A percentile compares a stretch with the other conserved stretches of the same genome.
These are phyloP conservation scores for Arthrinium phaeospermum DNA, from an alignment of 2,329 filamentous ascomycete genomes.

Conservation along the genomic window DNA sequence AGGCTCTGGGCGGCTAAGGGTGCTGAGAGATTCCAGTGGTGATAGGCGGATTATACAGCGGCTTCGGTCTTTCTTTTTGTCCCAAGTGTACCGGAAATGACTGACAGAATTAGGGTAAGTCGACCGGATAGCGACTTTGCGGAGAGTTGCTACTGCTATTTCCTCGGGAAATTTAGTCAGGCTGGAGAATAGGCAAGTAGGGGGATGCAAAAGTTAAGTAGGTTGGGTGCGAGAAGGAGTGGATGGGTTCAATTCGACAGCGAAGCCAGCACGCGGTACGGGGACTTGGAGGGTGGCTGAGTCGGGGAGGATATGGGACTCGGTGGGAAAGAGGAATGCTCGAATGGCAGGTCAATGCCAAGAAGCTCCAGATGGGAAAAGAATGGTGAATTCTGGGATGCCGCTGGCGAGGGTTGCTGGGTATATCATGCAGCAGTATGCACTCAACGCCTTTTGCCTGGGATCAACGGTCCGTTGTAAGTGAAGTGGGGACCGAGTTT, in stretches of 20 bases:
- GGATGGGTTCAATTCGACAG: constrained; percentile 28
- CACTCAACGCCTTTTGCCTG: constrained; percentile 16
- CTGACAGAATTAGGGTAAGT: constrained; percentile 22
- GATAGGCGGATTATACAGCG: neutral
- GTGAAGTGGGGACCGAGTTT: constrained; percentile 14
- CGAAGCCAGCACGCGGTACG: constrained; percentile 39
- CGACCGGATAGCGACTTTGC: neutral
- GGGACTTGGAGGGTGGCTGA: constrained; percentile 30
- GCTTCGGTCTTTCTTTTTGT: neutral
- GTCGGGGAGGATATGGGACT: constrained; percentile 23
- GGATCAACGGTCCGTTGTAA: constrained; percentile 17
- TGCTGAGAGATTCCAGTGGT: neutral
- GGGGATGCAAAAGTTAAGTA: constrained; percentile 18
- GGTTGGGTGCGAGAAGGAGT: constrained; percentile 29
- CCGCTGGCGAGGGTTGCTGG: constrained; percentile 14
- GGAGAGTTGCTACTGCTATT: constrained; percentile 10
- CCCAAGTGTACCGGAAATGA: constrained; percentile 23
- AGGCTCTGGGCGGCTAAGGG: constrained; percentile 9
- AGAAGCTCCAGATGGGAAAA: constrained; percentile 18
- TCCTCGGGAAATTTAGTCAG: neutral
- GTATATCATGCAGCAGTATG: constrained; percentile 20
- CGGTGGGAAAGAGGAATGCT: constrained; percentile 1
- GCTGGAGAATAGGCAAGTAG: constrained; percentile 1
- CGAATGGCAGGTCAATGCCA: constrained; percentile 19
- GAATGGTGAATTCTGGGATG: constrained; percentile 6